Percentiles rank a stretch among this genome's conserved stretches.
These are phyloP conservation scores for Colletotrichum musae DNA, from an alignment of 2,329 filamentous ascomycete species.

Conservation along the genomic window DNA sequence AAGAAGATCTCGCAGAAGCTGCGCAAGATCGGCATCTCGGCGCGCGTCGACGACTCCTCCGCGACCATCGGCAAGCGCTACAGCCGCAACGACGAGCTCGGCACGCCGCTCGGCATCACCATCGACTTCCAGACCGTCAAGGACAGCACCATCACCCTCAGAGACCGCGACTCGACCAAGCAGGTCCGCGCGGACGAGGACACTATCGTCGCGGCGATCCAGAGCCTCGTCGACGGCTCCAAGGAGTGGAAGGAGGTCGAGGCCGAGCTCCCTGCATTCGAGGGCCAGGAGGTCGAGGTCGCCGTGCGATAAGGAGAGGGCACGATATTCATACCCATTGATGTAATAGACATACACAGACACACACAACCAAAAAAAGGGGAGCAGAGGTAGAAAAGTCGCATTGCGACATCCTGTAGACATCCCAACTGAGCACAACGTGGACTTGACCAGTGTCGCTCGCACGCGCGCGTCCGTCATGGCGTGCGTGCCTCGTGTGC, in stretches of 20 bases:
- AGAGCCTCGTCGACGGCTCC: slow-evolving; percentile 62
- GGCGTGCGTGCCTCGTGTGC: not conserved
- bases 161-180: slow-evolving; percentile 91
- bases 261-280: slow-evolving; percentile 85
- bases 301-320: slow-evolving; percentile 20
- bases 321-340: slow-evolving; percentile 9
- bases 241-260: slow-evolving; percentile 79
- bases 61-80: slow-evolving; percentile 96
- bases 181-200: slow-evolving; percentile 90
- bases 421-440: slow-evolving; percentile 24
- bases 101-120: slow-evolving; percentile 93
- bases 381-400: not conserved
- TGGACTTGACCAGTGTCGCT: slow-evolving; percentile 9
- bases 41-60: slow-evolving; percentile 89
- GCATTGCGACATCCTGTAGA: slow-evolving; percentile 34
- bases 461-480: not conserved
- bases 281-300: slow-evolving; percentile 76
- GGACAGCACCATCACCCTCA: slow-evolving; percentile 87
- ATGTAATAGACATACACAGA: slow-evolving; percentile 12
- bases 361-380: not conserved
- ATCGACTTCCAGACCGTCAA: slow-evolving; percentile 96
- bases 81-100: slow-evolving; percentile 94
- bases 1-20: slow-evolving; percentile 82
- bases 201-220: slow-evolving; percentile 83
- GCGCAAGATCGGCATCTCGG: slow-evolving; percentile 83